phyloP scores from a whole-genome alignment of 805 yeast species.

The Yarrowia deformans region DNA sequence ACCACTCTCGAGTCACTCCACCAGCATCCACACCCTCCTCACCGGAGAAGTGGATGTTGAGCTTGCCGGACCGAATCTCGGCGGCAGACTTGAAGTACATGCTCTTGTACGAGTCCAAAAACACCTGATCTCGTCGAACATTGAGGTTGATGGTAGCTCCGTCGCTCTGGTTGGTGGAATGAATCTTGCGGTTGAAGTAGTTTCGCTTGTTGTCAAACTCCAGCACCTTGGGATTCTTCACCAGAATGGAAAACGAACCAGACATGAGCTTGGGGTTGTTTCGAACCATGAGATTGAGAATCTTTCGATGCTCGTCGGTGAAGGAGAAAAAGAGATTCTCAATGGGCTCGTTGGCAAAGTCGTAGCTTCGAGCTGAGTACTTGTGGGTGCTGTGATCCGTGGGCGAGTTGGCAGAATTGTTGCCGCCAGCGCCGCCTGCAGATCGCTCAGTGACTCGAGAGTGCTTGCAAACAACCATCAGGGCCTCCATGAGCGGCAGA shows the following conservation, averaged over 20 bases:
- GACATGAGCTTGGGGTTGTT: conserved; percentile 91
- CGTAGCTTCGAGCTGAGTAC: conserved; percentile 66
- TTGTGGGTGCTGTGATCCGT: conserved; percentile 43
- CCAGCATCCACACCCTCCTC: conserved; percentile 99
- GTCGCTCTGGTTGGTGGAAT: conserved; percentile 52
- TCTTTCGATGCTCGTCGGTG: conserved; percentile 86
- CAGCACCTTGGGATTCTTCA: conserved; percentile 83
- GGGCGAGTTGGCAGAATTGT: conserved; percentile 7
- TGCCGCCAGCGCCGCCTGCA: conserved; percentile 2
- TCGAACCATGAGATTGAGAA: conserved; percentile 89
- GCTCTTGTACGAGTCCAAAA: conserved; percentile 85
- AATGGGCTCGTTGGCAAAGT: conserved; percentile 75
- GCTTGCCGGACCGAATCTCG: conserved; percentile 72
- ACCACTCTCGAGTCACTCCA: conserved; percentile 98
- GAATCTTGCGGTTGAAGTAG: conserved; percentile 79
- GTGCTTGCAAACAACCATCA: conserved; percentile 96
- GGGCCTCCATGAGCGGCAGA: conserved; percentile 85
- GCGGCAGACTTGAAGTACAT: conserved; percentile 78
- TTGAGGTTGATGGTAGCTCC: conserved; percentile 60
- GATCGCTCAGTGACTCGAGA: conserved; percentile 56
- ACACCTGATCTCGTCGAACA: conserved; percentile 88
- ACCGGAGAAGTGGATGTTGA: conserved; percentile 85
- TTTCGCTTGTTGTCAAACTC: conserved; percentile 94
- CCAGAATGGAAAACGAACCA: conserved; percentile 91
- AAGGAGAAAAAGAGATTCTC: conserved; percentile 83